Base-by-base conservation (phyloP, 192 early-diverging fungal species). In the Mortierella claussenii region DNA sequence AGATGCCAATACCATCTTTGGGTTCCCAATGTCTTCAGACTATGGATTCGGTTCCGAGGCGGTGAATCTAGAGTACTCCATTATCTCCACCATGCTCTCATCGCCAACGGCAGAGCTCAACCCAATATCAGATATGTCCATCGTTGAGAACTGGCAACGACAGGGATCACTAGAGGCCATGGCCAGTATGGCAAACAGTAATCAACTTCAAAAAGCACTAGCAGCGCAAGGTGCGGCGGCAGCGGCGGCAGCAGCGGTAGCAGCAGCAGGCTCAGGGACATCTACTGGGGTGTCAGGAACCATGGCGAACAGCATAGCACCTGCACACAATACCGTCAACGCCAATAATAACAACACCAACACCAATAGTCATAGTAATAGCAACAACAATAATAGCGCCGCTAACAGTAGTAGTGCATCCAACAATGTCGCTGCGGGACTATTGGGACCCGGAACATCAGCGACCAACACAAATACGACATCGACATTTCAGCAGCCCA, bases 41-140 rank as follows among this genome's bases (percentile, higher is more conserved):
- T 85, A 84, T 65, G 84, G 86, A 11, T 98, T 98, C 84, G 93
- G 93, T 27, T 98, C 96, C 4, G 93, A 93, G 52, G 82, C 92
- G 30, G 86, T 91, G 61, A 97, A 93, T 65, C 84, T 95, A 32
- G 96, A 98, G 80, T 95, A 95, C 68, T 89, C 91, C 2, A 91
- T 97, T 36, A 79, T 97, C 23, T 93, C 92, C 3, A 94, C 87
- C 63, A 97, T 97, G 95, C 84, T 97, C n/a, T 80, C 86, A 31
- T 85, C 88, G 44, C 82, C 86, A n/a, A 69, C 85, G 51, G 65
- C 82, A n/a, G 69, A 74, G 21, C 71, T 68, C 61, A 69, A 63
- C 51, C 57, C 40, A 12, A 73, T 60, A 67, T 47, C 67, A 23
- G 78, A 80, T 33, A 48, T 80, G 12, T 65, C 60, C 1, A 79